Evolutionary conservation across 192 early-diverging fungal genomes (phyloP).

Genomic region (Phycomyces nitens): DNA sequence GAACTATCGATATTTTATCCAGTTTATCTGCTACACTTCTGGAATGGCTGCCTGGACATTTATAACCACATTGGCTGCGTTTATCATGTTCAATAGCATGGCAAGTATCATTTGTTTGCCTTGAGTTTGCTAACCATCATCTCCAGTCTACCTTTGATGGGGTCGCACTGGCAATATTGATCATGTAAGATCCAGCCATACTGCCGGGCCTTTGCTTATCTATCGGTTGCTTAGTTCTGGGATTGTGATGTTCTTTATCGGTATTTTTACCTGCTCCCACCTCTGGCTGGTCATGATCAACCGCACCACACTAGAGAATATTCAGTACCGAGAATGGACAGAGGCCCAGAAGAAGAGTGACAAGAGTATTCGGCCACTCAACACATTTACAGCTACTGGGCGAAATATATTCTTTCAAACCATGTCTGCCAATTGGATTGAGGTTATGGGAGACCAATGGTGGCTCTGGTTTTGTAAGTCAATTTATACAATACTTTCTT

Average conservation of each 20-base stretch:
- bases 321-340: conserved; percentile 12
- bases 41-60: conserved; percentile 19
- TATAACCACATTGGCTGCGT: conserved; percentile 24
- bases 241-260: conserved; percentile 12
- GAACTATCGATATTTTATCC: conserved; percentile 39
- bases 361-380: conserved; percentile 19
- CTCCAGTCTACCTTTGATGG: conserved; percentile 30
- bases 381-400: conserved; percentile 25
- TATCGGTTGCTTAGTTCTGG: neutral
- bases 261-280: conserved; percentile 21
- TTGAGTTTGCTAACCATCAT: conserved; percentile 1
- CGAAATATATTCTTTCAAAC: conserved; percentile 44
- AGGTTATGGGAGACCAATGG: conserved; percentile 46
- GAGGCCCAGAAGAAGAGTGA: conserved; percentile 3
- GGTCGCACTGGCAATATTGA: conserved; percentile 8
- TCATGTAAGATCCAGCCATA: conserved; percentile 32
- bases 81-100: conserved; percentile 13
- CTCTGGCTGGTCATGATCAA: conserved; percentile 12
- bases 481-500: too few species aligned
- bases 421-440: conserved; percentile 42
- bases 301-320: conserved; percentile 27
- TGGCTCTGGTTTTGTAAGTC: conserved; percentile 52
- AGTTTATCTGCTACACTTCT: conserved; percentile 34
- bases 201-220: neutral
- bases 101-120: conserved; percentile 6